These are phyloP conservation scores for Ustilago sp. DNA, from an alignment of 1,284 basidiomycete species.

Conservation along the genomic window DNA sequence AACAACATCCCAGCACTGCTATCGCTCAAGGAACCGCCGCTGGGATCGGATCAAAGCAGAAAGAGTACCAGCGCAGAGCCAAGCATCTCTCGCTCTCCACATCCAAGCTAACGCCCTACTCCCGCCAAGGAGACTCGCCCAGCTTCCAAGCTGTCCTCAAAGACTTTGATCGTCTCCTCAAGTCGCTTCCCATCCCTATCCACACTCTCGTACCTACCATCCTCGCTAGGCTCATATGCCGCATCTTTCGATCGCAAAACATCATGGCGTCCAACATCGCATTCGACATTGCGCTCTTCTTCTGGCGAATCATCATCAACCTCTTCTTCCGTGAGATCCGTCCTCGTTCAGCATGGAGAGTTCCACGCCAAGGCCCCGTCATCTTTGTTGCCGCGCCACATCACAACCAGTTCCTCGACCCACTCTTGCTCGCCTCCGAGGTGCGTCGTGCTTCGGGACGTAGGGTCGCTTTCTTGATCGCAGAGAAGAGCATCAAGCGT, in stretches of 20 bases:
- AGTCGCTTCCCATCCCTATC: slow-evolving; percentile 60
- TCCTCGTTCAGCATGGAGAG: slow-evolving; percentile 92
- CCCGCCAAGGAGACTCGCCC: slow-evolving; percentile 45
- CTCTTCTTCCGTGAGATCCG: slow-evolving; percentile 98
- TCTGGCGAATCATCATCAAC: slow-evolving; percentile 83
- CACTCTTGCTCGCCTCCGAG: slow-evolving; percentile 87
- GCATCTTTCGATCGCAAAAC: slow-evolving; percentile 52
- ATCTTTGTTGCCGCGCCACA: slow-evolving; percentile 98
- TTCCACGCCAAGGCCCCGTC: slow-evolving; percentile 87
- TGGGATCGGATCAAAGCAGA: slow-evolving; percentile 36
- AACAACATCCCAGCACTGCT: slow-evolving; percentile 31
- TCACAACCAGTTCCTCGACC: slow-evolving; percentile 97
- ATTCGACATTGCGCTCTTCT: slow-evolving; percentile 69
- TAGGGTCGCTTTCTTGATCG: slow-evolving; percentile 87
- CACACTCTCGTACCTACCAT: slow-evolving; percentile 57
- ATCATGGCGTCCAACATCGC: slow-evolving; percentile 67
- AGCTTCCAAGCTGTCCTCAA: slow-evolving; percentile 42
- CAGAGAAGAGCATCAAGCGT: slow-evolving; percentile 90
- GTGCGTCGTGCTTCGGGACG: slow-evolving; percentile 84
- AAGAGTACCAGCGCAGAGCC: slow-evolving; percentile 44
- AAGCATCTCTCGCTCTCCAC: slow-evolving; percentile 39
- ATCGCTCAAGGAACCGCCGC: slow-evolving; percentile 40
- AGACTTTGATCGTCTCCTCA: slow-evolving; percentile 59
- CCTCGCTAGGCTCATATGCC: slow-evolving; percentile 55
- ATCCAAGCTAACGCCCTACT: slow-evolving; percentile 29